Evolutionary conservation across 148 eudicot genomes (phyloP), one percentile per base, ranked within the genome.

Genomic region (Polygonum aviculare): DNA sequence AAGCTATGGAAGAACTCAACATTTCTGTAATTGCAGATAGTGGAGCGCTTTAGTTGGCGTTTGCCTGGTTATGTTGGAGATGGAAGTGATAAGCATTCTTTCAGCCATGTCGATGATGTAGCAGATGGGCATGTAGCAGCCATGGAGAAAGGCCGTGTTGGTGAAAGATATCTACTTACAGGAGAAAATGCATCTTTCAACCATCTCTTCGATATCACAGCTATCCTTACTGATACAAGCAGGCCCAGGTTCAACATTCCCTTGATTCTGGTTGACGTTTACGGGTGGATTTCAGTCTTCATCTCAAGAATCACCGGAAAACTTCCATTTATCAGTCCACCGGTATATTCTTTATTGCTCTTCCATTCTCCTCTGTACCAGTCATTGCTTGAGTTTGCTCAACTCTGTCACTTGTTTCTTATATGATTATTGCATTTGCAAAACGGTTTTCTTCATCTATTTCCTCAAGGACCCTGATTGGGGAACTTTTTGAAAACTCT

Each of bases 161-260:
- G 98, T 75, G 92, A 90, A 87, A 83, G 96, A 83, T 92, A 91
- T 82, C 87, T 94, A 62, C 92, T 94, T 78, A 92, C 96, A 22
- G 97, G 98, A 69, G 97, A 92, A 84, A 94, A 94, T 85, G 94
- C 97, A 44, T 94, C 98, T 15, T 94, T 94, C 87, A 84, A 79
- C 80, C 80, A 88, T 73, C 90, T 94, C 67, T 90, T 94, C 75
- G 91, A 94, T 77, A 60, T 82, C 75, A 88, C 91, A 18, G 97
- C 98, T 10, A 75, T 72, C 69, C 86, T 94, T 62, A 90, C 98
- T 52, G 67, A 80, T 49, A 89, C 92, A 57, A 79, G 78, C 76
- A 85, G 80, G 79, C 96, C 98, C 72, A 76, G 86, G 80, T 84
- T 89, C 69, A 36, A 65, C 40, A 86, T 92, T 79, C 92, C 98